A percentile compares a stretch with the other conserved stretches of the same genome.
Conservation (phyloP, 2,329 filamentous ascomycete species). For the Teratosphaeria zuluensis region DNA sequence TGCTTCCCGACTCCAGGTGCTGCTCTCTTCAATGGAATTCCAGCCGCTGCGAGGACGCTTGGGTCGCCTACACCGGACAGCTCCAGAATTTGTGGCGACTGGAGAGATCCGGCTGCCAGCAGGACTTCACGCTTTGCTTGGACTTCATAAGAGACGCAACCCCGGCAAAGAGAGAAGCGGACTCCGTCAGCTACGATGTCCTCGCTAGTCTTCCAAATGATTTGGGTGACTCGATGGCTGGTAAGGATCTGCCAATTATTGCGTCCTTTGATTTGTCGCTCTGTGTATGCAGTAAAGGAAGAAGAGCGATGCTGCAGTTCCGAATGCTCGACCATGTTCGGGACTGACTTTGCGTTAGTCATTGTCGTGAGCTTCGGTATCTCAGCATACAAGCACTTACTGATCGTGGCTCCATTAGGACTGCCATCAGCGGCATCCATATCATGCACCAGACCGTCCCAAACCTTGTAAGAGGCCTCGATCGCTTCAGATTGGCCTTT, state of each 20-base stretch:
- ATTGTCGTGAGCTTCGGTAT: background rate
- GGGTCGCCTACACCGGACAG: slow-evolving; percentile 50
- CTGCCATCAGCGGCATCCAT: slow-evolving; percentile 16
- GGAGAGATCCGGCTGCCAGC: slow-evolving; percentile 7
- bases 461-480: slow-evolving; percentile 12
- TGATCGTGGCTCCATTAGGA: slow-evolving; percentile 16
- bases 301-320: slow-evolving; percentile 17
- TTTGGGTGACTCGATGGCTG: slow-evolving; percentile 17
- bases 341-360: background rate
- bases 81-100: slow-evolving; percentile 50
- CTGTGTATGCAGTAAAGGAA: slow-evolving; percentile 17
- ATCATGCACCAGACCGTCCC: slow-evolving; percentile 11
- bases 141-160: slow-evolving; percentile 9
- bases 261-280: slow-evolving; percentile 12
- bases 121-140: slow-evolving; percentile 10
- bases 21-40: slow-evolving; percentile 31
- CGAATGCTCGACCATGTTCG: slow-evolving; percentile 16
- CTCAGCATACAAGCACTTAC: slow-evolving; percentile 2
- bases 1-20: slow-evolving; percentile 3
- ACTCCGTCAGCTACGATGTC: slow-evolving; percentile 3
- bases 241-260: slow-evolving; percentile 18
- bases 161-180: background rate
- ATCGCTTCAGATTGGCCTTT: slow-evolving; percentile 15
- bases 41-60: slow-evolving; percentile 37
- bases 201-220: background rate